Percentiles rank a stretch among this genome's conserved stretches.
These are phyloP conservation scores for Pichia norvegensis DNA, from an alignment of 1,139 yeast genomes.

Conservation along the genomic window DNA sequence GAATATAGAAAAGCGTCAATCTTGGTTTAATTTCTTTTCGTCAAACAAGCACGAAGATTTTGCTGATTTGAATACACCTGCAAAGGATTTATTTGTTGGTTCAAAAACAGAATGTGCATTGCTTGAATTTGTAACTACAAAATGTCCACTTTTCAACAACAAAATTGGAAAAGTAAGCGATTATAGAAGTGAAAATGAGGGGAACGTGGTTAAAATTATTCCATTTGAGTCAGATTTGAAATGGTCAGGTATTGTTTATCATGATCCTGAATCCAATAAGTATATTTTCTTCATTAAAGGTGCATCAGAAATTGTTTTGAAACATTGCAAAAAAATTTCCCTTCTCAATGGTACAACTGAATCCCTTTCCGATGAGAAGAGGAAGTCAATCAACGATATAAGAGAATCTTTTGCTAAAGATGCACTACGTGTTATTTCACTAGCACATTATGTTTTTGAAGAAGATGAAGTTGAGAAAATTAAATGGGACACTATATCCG, in stretches of 20 bases:
- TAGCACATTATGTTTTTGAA: conserved; percentile 67
- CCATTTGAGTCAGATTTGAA: conserved; percentile 92
- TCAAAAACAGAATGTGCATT: conserved; percentile 93
- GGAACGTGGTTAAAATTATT: conserved; percentile 54
- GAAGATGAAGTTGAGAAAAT: conserved; percentile 25
- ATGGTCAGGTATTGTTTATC: conserved; percentile 78
- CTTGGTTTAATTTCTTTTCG: background rate
- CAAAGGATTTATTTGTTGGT: conserved; percentile 48
- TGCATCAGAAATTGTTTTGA: conserved; percentile 83
- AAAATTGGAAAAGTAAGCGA: conserved; percentile 32
- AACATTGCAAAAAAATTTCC: conserved; percentile 42
- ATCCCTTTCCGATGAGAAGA: conserved; percentile 18
- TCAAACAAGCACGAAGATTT: background rate
- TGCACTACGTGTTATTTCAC: conserved; percentile 78
- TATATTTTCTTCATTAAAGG: conserved; percentile 77
- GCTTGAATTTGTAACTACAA: conserved; percentile 55
- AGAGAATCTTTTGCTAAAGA: conserved; percentile 63
- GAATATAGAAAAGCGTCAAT: background rate
- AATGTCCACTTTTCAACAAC: conserved; percentile 42
- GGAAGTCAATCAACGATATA: conserved; percentile 30
- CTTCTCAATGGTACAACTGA: conserved; percentile 31
- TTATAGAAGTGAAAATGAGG: conserved; percentile 32
- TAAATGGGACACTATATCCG: conserved; percentile 35
- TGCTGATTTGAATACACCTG: conserved; percentile 1
- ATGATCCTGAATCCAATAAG: conserved; percentile 34